Base-by-base conservation (phyloP, 2,329 filamentous ascomycete genomes). In the Epichloe amarillans region DNA sequence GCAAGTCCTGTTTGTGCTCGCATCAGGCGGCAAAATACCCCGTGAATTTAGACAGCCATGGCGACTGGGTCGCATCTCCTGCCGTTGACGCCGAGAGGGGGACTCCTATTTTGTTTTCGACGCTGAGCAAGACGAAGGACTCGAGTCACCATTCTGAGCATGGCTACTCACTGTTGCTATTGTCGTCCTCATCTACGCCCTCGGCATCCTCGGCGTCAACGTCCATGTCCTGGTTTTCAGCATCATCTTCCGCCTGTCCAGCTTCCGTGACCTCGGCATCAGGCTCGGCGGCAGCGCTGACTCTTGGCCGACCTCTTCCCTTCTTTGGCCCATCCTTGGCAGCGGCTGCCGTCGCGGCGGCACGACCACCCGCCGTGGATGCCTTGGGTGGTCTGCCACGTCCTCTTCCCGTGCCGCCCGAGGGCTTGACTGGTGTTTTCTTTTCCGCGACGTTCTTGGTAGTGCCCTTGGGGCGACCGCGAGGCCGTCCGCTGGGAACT, bases 381-480 rank as follows among this genome's bases (percentile, higher is more conserved):
- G 46, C 2, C 46, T 48, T 48, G 37, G 38, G 23, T 23, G 66
- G 65, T 36, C 62, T 55, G 23, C 63, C 63, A 33, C 66, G 65
- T 56, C 58, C 42, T 58, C 51, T 41, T 14, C 50, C 48, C 21
- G 52, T 53, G 14, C 41, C 37, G 57, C 21, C 51, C 57, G 43
- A 55, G 44, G 50, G 39, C 53, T 57, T 58, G 12, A 53, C 40
- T 5, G 48, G 52, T 38, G 47, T 51, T 21, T 47, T 50, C 46
- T 50, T 53, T 54, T 50, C 40, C 30, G 40, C 50, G 45, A 53
- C 52, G 55, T 65, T 66, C 53, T 63, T 62, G 53, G 59, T 64
- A 53, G 61, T 66, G 56, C 72, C 72, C 51, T 67, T 68, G 39
- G 73, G 73, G 10, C 72, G 69, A 30, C 72, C 72, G n/a, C 73